Conservation (phyloP, 805 yeast genomes). For the Wickerhamomyces chaumierensis region DNA sequence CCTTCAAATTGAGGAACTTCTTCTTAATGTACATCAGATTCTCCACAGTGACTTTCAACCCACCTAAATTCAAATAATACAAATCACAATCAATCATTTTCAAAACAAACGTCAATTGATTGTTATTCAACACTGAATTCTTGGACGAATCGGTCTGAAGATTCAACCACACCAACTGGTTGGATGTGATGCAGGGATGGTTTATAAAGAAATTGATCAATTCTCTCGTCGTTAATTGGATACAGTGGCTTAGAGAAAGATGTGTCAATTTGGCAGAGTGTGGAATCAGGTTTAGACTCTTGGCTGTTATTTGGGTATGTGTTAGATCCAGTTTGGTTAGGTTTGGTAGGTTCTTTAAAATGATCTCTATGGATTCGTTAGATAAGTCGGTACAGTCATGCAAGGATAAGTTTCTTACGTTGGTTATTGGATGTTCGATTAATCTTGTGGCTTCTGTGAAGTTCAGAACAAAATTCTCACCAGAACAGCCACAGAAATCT, state of each 20-base stretch:
- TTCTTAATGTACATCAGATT: conserved; percentile 27
- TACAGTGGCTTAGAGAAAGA: conserved; percentile 54
- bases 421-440: conserved; percentile 11
- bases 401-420: conserved; percentile 41
- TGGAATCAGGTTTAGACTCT: conserved; percentile 45
- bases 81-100: conserved; percentile 28
- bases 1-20: conserved; percentile 26
- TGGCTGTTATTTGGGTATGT: conserved; percentile 67
- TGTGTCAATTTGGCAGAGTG: conserved; percentile 55
- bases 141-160: conserved; percentile 54
- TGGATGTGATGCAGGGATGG: conserved; percentile 50
- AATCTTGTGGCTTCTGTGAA: conserved; percentile 30
- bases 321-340: conserved; percentile 66
- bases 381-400: conserved; percentile 83
- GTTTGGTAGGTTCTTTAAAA: conserved; percentile 45
- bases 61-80: conserved; percentile 48
- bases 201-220: conserved; percentile 55
- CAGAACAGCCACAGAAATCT: conserved; percentile 85
- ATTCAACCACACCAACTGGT: conserved; percentile 53
- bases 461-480: conserved; percentile 46
- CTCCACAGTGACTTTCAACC: conserved; percentile 39
- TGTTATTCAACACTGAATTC: conserved; percentile 44
- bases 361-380: conserved; percentile 37
- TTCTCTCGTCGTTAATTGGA: conserved; percentile 61
- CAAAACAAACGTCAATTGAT: conserved; percentile 35